Base-by-base conservation (phyloP, 1,284 basidiomycete species). In the Ustilago curta region DNA sequence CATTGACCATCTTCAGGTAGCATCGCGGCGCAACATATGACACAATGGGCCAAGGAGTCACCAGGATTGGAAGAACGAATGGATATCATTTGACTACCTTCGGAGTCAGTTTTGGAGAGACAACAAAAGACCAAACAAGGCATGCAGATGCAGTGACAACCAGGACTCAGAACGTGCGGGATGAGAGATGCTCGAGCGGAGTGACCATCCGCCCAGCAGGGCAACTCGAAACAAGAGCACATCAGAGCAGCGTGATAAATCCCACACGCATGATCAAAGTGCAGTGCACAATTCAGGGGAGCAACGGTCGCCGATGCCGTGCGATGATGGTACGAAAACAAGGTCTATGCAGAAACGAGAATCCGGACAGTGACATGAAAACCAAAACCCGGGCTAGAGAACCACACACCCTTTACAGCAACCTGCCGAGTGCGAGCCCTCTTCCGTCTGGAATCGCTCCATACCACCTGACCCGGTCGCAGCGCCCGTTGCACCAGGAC, bases 401-500 rank as follows among this genome's bases (percentile, higher is more conserved):
- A 80, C 69, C 18, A 78, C 68, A 52, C 79, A 81, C 14, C 78
- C 70, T 40, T 65, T 62, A 66, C 79, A 81, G 73, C 78, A 81
- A 8, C 79, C 79, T 23, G 53, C 60, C 5, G 59, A 43, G 58
- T 80, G 76, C 25, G 61, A 69, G 16, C 72, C 75, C 32, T 79
- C 79, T 35, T 79, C 75, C 3, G 74, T 70, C 62, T 70, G 70
- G 57, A 73, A 71, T 14, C 67, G 62, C 60, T 77, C 78, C 74
- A 77, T 78, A 7, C 76, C 79, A 23, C 64, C 73, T 29, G 73
- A 62, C 23, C 75, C 78, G 12, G 59, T 64, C n/a, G 61, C 27
- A 21, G 69, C 75, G 18, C 81, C 82, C 7, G 71, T 68, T 1
- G 77, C 79, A n/a, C 82, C 83, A 18, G 82, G 82, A 43, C 82